Evolutionary conservation across 2,329 filamentous ascomycete genomes (phyloP).

Genomic region (Elsinoe fawcettii): DNA sequence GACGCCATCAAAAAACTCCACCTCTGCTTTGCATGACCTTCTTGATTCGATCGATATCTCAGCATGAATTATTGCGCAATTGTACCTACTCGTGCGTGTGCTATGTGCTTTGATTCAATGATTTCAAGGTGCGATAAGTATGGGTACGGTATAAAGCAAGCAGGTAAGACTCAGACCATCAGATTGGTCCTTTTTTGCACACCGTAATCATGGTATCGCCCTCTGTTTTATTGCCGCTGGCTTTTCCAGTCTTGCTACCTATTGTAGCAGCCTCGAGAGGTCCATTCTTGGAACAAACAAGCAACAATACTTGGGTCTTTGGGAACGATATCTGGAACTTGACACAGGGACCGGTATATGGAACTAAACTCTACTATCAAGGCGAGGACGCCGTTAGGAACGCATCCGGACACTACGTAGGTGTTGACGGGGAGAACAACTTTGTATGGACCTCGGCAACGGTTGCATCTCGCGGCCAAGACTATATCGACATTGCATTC

Average conservation of each 20-base stretch:
- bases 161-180: background rate
- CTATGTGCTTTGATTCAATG: background rate
- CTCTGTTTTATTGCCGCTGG: constrained; percentile 16
- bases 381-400: constrained; percentile 35
- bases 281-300: constrained; percentile 28
- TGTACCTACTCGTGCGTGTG: background rate
- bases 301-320: constrained; percentile 31
- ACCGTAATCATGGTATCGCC: background rate
- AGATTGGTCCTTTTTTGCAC: no score
- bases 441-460: constrained; percentile 42
- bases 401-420: constrained; percentile 38
- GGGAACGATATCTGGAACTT: constrained; percentile 38
- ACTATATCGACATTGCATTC: constrained; percentile 45
- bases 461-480: constrained; percentile 34
- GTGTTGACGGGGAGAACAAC: constrained; percentile 42
- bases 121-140: background rate
- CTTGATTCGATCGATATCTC: background rate
- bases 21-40: background rate
- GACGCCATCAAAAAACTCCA: constrained; percentile 10
- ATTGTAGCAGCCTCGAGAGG: background rate
- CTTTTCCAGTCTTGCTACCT: constrained; percentile 19
- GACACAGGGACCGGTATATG: constrained; percentile 33
- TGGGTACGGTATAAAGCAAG: background rate
- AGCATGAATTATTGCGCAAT: constrained; percentile 6
- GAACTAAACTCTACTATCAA: constrained; percentile 36